Conservation (phyloP, 805 yeast species). For the Naumovozyma baii region DNA sequence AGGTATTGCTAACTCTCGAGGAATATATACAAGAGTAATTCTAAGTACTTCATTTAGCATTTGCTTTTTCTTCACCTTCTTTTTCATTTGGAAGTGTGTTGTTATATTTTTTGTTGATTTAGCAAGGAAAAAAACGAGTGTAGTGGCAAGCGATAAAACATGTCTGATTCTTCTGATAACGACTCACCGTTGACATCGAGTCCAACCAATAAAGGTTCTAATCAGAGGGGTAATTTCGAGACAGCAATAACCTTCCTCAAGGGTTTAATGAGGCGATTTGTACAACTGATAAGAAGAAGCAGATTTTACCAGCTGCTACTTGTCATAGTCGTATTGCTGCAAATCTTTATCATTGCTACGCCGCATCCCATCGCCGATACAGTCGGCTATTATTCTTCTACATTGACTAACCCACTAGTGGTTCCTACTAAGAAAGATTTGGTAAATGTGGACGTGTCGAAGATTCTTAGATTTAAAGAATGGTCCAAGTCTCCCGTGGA, state of each 20-base stretch:
- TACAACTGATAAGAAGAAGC: background rate
- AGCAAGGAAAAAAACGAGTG: too few species aligned
- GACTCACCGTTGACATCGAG: too few species aligned
- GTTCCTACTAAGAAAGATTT: constrained; percentile 1
- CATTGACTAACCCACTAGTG: background rate
- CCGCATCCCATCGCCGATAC: background rate
- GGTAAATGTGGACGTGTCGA: background rate
- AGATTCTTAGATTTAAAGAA: constrained; percentile 1
- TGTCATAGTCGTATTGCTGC: background rate
- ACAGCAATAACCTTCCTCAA: background rate
- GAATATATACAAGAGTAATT: too few species aligned
- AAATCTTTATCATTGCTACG: background rate
- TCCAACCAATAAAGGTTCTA: too few species aligned
- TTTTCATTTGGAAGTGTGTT: too few species aligned
- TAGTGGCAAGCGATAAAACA: too few species aligned
- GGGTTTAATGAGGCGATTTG: background rate
- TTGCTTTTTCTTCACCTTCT: too few species aligned
- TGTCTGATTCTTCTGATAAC: too few species aligned
- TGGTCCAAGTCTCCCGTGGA: background rate
- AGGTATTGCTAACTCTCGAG: too few species aligned
- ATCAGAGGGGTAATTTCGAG: too few species aligned
- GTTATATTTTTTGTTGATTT: too few species aligned
- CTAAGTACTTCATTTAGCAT: too few species aligned
- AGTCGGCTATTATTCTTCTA: background rate
- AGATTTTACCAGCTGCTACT: background rate